Evolutionary conservation across 129 eudicot species (phyloP), one percentile per base, ranked within the genome.

Genomic region (Tagetes patula): DNA sequence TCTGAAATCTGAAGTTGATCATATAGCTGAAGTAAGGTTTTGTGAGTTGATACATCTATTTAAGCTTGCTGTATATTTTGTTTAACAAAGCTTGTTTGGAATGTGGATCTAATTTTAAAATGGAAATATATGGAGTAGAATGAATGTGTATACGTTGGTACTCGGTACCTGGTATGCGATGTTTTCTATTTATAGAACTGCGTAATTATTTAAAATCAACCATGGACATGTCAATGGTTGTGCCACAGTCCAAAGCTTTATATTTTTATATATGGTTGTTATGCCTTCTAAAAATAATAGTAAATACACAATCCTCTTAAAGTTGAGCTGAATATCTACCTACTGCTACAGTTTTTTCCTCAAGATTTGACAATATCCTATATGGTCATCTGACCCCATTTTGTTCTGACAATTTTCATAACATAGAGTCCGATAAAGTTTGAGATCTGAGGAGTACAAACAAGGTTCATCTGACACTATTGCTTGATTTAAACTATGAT

Each of bases 381-480:
- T 54, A 42, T 72, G 68, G 59, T 65, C 65, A 32, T 20, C 64
- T 49, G 50, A 40, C 42, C 36, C 10, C 5, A 50, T 30, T n/a
- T 43, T 10, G 65, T 49, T 74, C 45, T 50, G 72, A 30, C 8
- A 31, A 52, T 52, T 65, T 55, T 69, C 46, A 55, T 41, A 65
- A 65, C 79, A 31, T 65, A 66, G 37, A 66, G 37, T 31, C 20
- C 6, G 65, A 65, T 54, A 20, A 33, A 53, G 11, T 65, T 52
- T 50, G 54, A 52, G 72, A 65, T 65, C 36, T 40, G 37, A 39
- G 72, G 66, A 65, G 46, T 62, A 8, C 62, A 75, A 38, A 8
- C 70, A 39, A 39, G 42, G 3, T 39, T 39, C 42, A 39, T 39
- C 4, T 39, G 42, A 32, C 41, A 20, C 47, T 3, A 32, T 63